These are phyloP conservation scores for Tuber magnatum DNA, from an alignment of 495 filamentous ascomycete genomes.

Conservation along the genomic window DNA sequence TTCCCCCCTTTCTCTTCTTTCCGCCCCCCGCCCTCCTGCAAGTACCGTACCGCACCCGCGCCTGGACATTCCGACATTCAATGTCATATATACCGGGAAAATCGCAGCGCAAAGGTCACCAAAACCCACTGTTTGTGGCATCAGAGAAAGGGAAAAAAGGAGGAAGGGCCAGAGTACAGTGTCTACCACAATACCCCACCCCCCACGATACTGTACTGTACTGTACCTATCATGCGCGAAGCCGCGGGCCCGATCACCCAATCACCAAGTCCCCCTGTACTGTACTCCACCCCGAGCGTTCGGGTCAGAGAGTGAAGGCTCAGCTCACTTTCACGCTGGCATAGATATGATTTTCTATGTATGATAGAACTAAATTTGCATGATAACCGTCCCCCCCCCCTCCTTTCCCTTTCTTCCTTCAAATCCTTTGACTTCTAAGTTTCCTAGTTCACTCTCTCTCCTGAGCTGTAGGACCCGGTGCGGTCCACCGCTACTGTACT, in stretches of 20 bases:
- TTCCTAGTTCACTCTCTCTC: conserved; percentile 9
- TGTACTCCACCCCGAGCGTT: conserved; percentile 27
- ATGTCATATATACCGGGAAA: conserved; percentile 6
- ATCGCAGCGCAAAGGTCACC: neutral
- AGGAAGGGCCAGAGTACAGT: neutral
- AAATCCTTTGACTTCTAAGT: neutral
- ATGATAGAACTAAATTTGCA: conserved; percentile 8
- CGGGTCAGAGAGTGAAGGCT: conserved; percentile 23
- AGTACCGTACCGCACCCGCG: neutral
- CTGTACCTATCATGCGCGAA: conserved; percentile 22
- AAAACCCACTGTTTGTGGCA: neutral
- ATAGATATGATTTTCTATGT: neutral
- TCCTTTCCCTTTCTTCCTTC: conserved; percentile 1
- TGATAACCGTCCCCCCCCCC: no score
- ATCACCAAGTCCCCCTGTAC: conserved; percentile 9
- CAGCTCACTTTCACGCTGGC: neutral
- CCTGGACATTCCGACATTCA: neutral
- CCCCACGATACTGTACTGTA: conserved; percentile 3
- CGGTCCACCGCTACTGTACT: neutral
- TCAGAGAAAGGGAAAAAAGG: neutral
- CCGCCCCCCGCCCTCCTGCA: neutral
- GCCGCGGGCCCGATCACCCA: conserved; percentile 18
- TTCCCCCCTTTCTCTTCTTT: neutral
- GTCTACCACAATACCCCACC: neutral
- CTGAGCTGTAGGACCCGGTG: neutral